A percentile compares a stretch with the other conserved stretches of the same genome.
These are phyloP conservation scores for Clitopilus hobsonii DNA, from an alignment of 768 basidiomycete genomes.

Conservation along the genomic window DNA sequence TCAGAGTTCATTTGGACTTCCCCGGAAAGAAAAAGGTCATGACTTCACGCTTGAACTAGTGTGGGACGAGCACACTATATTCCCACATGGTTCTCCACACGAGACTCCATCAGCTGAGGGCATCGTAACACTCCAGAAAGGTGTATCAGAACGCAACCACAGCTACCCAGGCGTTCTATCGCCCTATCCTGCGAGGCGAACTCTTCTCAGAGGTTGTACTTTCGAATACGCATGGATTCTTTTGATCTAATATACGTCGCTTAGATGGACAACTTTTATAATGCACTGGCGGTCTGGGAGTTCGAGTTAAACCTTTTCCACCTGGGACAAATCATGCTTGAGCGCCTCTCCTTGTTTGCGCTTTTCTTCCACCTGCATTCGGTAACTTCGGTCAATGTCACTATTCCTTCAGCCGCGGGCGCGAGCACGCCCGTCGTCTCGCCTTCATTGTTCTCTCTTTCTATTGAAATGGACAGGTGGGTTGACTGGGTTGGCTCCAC, in stretches of 20 bases:
- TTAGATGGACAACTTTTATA: background rate
- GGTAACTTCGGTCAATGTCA: background rate
- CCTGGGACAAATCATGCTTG: background rate
- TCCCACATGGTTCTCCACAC: background rate
- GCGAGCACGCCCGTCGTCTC: background rate
- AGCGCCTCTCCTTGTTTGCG: background rate
- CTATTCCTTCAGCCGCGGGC: background rate
- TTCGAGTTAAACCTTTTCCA: too few species aligned
- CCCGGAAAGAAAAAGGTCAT: too few species aligned
- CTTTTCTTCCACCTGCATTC: background rate
- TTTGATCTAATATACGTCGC: background rate
- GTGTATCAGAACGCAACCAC: background rate
- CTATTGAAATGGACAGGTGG: constrained; percentile 71
- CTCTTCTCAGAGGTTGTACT: background rate
- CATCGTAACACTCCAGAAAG: background rate
- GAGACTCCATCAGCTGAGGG: background rate
- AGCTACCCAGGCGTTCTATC: background rate
- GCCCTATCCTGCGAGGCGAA: background rate
- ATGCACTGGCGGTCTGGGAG: too few species aligned
- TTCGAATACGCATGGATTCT: too few species aligned
- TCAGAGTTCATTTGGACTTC: too few species aligned
- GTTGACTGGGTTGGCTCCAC: constrained; percentile 58
- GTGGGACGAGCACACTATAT: background rate
- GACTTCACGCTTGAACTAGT: too few species aligned
- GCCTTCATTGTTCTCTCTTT: constrained; percentile 27